Evolutionary conservation across 2,329 filamentous ascomycete genomes (phyloP), one percentile per base, ranked within the genome.

Genomic region (Teratosphaeria epicoccoides): DNA sequence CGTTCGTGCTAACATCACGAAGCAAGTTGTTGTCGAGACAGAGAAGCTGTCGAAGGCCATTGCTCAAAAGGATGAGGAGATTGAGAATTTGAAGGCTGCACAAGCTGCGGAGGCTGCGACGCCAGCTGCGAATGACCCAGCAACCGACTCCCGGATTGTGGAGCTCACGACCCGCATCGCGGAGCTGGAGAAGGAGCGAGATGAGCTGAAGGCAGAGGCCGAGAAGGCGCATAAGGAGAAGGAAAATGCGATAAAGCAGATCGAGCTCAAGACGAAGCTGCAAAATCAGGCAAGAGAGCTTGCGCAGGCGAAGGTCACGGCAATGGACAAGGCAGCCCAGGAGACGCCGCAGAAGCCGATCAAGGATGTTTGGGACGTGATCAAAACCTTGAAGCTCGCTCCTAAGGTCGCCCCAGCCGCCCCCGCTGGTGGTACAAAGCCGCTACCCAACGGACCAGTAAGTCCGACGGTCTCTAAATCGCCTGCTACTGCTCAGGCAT

Each of bases 281-380:
- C 91, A 88, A 65, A 86, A 94, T 59, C 87, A 84, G 60, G 82
- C 84, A 64, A 71, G 77, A 46, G 80, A 78, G 55, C 71, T 73
- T 7, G 80, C 83, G 0, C 76, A 76, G 48, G 86, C 84, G 4
- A 94, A 93, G 71, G 71, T 94, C 26, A 78, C 80, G 1, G 81
- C 93, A 1, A 86, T 97, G 3, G 80, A 89, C 63, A 86, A 82
- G 46, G 90, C 91, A 11, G 88, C 85, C 0, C 78, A 77, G n/a
- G 85, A 95, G 46, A 96, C 90, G 0, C 91, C 91, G 0, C 77
- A 91, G 61, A 83, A 82, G 65, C 81, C 89, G 0, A 88, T 97
- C 3, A 80, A 74, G 9, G 89, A 96, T 68, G 90, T 96, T 0
- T 96, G 88, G 87, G 82, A 85, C 57, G 73, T 87, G 50, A 89